Evolutionary conservation across 2,329 filamentous ascomycete genomes (phyloP), one percentile per base, ranked within the genome.

Genomic region (Colletotrichum nymphaeae): DNA sequence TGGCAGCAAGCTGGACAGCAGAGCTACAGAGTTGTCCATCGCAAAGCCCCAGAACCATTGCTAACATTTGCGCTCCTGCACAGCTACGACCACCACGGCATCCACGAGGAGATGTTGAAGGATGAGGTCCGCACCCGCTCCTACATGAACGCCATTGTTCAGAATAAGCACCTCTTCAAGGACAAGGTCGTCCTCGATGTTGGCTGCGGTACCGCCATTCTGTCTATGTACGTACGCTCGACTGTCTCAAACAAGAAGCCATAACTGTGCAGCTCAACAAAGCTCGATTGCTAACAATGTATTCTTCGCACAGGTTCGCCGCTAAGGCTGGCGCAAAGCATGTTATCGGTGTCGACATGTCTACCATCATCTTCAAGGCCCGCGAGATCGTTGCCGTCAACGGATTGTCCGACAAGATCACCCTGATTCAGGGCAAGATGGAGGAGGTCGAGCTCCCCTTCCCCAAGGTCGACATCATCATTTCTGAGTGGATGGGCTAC

Each of bases 401-500:
- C 84, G 95, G 96, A 78, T 92, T 99, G 89, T 90, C 93, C 66
- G 93, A 96, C 87, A 97, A 98, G 90, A 98, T 99, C 83, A 98
- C 97, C 66, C 91, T 99, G 73, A 91, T 99, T 76, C 97, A 98
- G 88, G 97, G 97, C 83, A 99, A 99, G 91, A 99, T 99, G 97
- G 97, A 99, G 88, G 97, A 99, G 87, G 95, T 99, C 58, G 88
- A 93, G 80, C 88, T 99, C 75, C 97, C 97, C 24, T 98, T 93
- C 85, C 93, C 95, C 80, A 94, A 98, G 86, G 97, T 99, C 77
- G 97, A 99, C 82, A 99, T 99, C 83, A 99, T 99, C 86, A 97
- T 99, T 83, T 98, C 96, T 2, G 97, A 99, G 88, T 99, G 97
- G 97, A 99, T 99, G 97, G 97, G 97, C 42, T 99, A 99, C 88